These are phyloP conservation scores for Tinospora cordifolia DNA, from an alignment of 164 flowering plant species.

Conservation along the genomic window DNA sequence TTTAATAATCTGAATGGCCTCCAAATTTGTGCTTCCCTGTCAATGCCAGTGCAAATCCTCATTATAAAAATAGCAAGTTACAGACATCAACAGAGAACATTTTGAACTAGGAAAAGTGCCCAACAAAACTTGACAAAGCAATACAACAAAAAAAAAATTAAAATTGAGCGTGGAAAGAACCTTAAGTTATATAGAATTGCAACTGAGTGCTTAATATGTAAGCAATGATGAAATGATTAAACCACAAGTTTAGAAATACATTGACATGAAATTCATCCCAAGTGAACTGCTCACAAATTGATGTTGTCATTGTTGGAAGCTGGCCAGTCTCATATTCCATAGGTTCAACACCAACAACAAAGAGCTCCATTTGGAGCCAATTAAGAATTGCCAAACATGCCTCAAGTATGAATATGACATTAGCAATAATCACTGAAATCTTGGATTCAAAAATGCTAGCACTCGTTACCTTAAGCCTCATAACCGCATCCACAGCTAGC, in stretches of 20 bases:
- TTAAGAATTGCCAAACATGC: not conserved
- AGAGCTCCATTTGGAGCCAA: no score
- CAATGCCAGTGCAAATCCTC: slow-evolving; percentile 11
- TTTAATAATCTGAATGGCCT: slow-evolving; percentile 93
- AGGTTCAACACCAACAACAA: no score
- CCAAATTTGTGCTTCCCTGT: slow-evolving; percentile 97
- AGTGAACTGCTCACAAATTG: no score
- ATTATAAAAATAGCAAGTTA: slow-evolving; percentile 5
- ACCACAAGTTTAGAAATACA: no score
- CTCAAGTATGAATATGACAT: not conserved
- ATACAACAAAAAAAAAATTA: not conserved
- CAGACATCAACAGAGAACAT: not conserved
- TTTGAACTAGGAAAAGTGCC: no score
- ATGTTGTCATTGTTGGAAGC: no score
- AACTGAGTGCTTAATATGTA: no score
- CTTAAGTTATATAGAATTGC: no score
- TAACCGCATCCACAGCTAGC: slow-evolving; percentile 95
- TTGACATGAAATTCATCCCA: no score
- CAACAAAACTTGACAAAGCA: not conserved
- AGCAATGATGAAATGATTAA: no score
- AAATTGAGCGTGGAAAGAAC: not conserved
- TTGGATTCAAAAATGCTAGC: not conserved
- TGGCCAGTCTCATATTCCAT: no score
- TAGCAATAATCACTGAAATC: not conserved
- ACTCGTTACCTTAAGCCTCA: slow-evolving; percentile 76